Evolutionary conservation across 2,329 filamentous ascomycete genomes (phyloP).

Genomic region (Botrytis aclada): DNA sequence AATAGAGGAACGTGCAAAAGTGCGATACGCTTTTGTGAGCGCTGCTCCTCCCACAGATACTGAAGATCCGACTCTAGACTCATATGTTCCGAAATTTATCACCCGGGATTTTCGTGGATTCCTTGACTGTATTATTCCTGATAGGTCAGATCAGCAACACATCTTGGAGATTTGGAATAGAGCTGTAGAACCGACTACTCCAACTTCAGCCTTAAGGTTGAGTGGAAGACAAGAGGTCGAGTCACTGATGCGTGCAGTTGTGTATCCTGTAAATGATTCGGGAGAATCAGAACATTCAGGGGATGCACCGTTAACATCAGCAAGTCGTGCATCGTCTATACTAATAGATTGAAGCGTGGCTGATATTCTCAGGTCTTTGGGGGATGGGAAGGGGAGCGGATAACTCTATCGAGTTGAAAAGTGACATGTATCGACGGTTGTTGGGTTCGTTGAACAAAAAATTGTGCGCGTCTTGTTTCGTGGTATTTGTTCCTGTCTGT

Average conservation of each 20-base stretch:
- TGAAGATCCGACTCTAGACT: neutral
- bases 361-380: too few relatives aligned
- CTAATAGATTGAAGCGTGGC: neutral
- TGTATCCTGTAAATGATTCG: neutral
- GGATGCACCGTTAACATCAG: too few relatives aligned
- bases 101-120: slow-evolving; percentile 1
- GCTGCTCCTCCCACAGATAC: neutral
- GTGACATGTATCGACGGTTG: too few relatives aligned
- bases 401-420: neutral
- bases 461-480: neutral
- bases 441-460: too few relatives aligned
- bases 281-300: too few relatives aligned
- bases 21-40: slow-evolving; percentile 11
- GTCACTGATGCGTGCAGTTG: neutral
- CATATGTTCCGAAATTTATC: neutral
- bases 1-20: neutral
- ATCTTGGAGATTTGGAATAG: neutral
- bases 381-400: neutral
- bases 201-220: neutral
- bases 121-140: neutral
- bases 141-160: neutral
- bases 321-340: neutral
- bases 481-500: neutral
- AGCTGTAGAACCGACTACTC: neutral
- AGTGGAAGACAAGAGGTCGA: neutral